Conservation (phyloP, 441 rosid species). For the Euphorbia celastroides region DNA sequence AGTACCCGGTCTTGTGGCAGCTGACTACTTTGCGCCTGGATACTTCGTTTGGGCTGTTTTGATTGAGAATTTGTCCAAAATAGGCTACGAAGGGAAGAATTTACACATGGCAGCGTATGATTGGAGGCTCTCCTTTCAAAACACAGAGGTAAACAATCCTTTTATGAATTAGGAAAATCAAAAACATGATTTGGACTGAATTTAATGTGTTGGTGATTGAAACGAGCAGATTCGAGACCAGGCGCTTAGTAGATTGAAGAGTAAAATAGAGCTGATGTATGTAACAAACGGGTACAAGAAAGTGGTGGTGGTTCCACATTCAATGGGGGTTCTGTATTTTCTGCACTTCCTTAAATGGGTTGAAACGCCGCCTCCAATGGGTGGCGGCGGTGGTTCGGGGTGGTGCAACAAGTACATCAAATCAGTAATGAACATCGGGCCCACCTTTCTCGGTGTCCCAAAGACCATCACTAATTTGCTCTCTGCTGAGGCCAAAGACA, state of each 20-base stretch:
- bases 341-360: conserved; percentile 99
- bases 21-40: conserved; percentile 95
- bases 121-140: conserved; percentile 95
- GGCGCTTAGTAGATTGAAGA: conserved; percentile 80
- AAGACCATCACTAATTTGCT: conserved; percentile 85
- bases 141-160: conserved; percentile 72
- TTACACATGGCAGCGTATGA: conserved; percentile 98
- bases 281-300: conserved; percentile 73
- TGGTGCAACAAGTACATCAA: conserved; percentile 96
- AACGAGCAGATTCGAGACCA: conserved; percentile 76
- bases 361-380: conserved; percentile 96
- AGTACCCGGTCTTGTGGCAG: conserved; percentile 94
- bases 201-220: neutral
- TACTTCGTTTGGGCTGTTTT: conserved; percentile 98
- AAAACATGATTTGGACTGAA: too few relatives aligned
- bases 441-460: conserved; percentile 92
- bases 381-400: conserved; percentile 91
- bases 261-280: conserved; percentile 81
- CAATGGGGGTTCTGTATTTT: conserved; percentile 94
- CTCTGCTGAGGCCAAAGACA: conserved; percentile 92
- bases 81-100: conserved; percentile 94
- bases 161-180: neutral
- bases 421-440: conserved; percentile 89
- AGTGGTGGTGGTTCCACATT: conserved; percentile 90
- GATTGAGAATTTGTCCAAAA: conserved; percentile 86